Evolutionary conservation across 148 eudicot genomes (phyloP), one percentile per base, ranked within the genome.

Genomic region (Amaranthus palmeri): DNA sequence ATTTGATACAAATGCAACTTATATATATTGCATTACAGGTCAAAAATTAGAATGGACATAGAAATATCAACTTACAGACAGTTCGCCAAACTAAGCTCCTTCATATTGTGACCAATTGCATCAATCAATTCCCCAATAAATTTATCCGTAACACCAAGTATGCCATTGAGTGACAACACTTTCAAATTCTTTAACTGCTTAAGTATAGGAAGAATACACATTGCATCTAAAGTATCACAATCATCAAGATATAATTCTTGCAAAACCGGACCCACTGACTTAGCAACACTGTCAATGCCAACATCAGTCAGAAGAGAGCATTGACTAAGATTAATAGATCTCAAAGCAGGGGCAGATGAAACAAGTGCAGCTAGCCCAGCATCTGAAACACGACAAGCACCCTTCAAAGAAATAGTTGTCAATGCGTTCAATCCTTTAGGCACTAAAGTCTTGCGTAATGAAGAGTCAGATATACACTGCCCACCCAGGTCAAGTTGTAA

Each of bases 401-500:
- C 97, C 83, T 81, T 91, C 83, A 91, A 79, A 9, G 98, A 95
- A 55, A 91, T 61, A 18, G 84, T 77, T 71, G 93, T 86, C 78
- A 95, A 71, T 51, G 81, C 86, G 63, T 90, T 86, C 66, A 95
- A 74, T 52, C 82, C 63, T 70, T 83, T 85, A 48, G 83, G 77
- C 72, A 86, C 74, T 36, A 93, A 80, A 10, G 82, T 72, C 67
- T 18, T 63, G 41, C 81, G 80, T 71, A 80, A 73, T 8, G 77
- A 78, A 78, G 84, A 84, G 76, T 95, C 97, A 66, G 98, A 84
- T 81, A 95, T 47, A 78, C 98, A 95, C 64, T 86, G 82, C 17
- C 98, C 98, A 74, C 97, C 85, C 76, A 81, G 90, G 69, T 95
- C 97, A 79, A 95, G 92, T 73, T 91, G 97, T 55, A 95, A 86